Conservation (phyloP, 2,329 filamentous ascomycete species). For the Verticillium tricorpus region DNA sequence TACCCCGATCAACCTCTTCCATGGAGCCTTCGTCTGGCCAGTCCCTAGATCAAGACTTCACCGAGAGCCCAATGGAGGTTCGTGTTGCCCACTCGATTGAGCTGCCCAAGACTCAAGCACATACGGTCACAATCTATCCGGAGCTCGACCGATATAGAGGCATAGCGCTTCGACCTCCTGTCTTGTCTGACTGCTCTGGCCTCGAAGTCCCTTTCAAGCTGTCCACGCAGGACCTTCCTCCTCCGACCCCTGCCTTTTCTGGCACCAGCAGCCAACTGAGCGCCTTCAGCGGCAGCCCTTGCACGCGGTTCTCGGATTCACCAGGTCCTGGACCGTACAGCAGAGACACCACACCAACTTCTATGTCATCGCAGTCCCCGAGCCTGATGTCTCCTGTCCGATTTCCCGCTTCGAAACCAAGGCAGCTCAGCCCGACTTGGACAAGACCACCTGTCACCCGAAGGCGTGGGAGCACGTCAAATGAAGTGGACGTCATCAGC, state of each 20-base stretch:
- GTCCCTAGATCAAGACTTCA: constrained; percentile 36
- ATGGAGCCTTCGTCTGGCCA: constrained; percentile 27
- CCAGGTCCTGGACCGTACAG: constrained; percentile 67
- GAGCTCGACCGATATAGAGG: constrained; percentile 59
- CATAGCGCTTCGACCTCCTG: constrained; percentile 29
- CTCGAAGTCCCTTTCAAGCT: constrained; percentile 51
- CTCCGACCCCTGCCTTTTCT: constrained; percentile 60
- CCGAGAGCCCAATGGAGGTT: constrained; percentile 40
- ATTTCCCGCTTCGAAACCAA: constrained; percentile 36
- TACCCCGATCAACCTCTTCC: constrained; percentile 30
- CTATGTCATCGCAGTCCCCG: constrained; percentile 71
- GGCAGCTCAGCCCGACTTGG: constrained; percentile 51
- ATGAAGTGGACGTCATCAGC: constrained; percentile 39
- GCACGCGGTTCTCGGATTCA: constrained; percentile 71
- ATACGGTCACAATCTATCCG: constrained; percentile 48
- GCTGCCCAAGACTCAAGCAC: constrained; percentile 28
- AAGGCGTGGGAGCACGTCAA: constrained; percentile 50
- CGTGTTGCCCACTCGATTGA: constrained; percentile 37
- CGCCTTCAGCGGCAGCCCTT: constrained; percentile 65
- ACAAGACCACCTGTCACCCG: constrained; percentile 58
- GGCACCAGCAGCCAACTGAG: constrained; percentile 51
- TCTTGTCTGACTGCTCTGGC: constrained; percentile 25
- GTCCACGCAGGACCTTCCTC: constrained; percentile 61
- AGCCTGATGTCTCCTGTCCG: constrained; percentile 47
- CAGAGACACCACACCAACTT: constrained; percentile 73